Percentiles rank a stretch among this genome's conserved stretches.
Conservation (phyloP, 129 eudicot genomes). For the Erigeron canadensis region DNA sequence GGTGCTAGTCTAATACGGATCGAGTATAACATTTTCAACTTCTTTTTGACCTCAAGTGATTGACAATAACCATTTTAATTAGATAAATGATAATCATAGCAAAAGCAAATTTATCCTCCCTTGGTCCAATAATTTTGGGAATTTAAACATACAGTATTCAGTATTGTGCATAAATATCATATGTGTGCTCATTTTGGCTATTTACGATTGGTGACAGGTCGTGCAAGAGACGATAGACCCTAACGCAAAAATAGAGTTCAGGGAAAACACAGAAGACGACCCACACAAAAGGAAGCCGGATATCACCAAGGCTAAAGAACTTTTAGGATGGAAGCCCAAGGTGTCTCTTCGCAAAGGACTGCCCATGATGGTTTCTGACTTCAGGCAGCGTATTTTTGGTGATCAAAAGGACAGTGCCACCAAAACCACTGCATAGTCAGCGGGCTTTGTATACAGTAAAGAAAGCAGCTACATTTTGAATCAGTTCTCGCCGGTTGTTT, state of each 20-base stretch:
- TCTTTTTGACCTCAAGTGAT: background rate
- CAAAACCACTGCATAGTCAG: slow-evolving; percentile 19
- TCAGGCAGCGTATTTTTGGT: slow-evolving; percentile 84
- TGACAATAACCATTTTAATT: background rate
- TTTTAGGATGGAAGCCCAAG: slow-evolving; percentile 97
- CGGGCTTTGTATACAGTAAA: slow-evolving; percentile 10
- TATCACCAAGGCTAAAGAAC: slow-evolving; percentile 83
- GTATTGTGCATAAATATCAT: background rate
- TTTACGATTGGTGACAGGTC: slow-evolving; percentile 47
- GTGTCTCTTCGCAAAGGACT: slow-evolving; percentile 83
- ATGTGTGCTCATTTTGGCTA: background rate
- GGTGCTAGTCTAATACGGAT: background rate
- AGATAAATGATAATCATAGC: background rate
- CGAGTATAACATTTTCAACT: background rate
- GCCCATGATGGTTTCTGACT: slow-evolving; percentile 87
- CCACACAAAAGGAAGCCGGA: slow-evolving; percentile 99
- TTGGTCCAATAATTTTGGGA: background rate
- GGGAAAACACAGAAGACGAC: slow-evolving; percentile 92
- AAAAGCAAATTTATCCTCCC: background rate
- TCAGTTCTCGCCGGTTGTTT: background rate
- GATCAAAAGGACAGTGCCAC: slow-evolving; percentile 55
- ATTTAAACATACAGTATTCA: background rate
- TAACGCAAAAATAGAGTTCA: slow-evolving; percentile 77
- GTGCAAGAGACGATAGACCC: slow-evolving; percentile 94
- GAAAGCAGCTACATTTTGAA: slow-evolving; percentile 19